Percentiles rank a stretch among this genome's conserved stretches.
Conservation (phyloP, 257 asterid genomes). For the Mentha longifolia region DNA sequence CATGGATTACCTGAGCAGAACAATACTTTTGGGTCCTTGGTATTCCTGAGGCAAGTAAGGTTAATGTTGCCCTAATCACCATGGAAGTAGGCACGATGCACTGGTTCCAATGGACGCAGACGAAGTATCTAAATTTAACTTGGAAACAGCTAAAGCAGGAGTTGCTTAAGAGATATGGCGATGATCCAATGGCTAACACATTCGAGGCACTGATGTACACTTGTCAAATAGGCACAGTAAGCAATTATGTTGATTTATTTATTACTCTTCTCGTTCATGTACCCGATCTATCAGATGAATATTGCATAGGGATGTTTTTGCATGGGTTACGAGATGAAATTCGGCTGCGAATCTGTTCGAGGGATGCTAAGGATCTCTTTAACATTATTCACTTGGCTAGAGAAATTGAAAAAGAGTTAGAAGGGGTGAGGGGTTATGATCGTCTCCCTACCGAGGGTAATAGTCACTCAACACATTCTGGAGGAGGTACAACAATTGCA, state of each 20-base stretch:
- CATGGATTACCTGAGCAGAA: not conserved
- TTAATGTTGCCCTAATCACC: not conserved
- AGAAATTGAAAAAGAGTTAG: no score
- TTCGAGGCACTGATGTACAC: slow-evolving; percentile 8
- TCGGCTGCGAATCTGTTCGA: no score
- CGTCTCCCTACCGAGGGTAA: no score
- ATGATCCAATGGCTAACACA: not conserved
- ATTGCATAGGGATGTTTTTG: no score
- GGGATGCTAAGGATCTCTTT: no score
- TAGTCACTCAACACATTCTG: no score
- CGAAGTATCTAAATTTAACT: not conserved
- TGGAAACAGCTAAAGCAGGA: not conserved
- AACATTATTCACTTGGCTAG: no score
- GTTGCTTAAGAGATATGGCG: not conserved
- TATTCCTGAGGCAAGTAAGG: not conserved
- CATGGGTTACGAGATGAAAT: no score
- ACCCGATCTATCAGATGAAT: no score
- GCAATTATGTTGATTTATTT: not conserved
- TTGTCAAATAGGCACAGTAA: not conserved
- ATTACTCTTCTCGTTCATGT: not conserved
- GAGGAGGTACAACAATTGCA: no score
- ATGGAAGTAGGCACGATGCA: not conserved
- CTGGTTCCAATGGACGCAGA: not conserved
- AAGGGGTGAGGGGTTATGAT: no score
- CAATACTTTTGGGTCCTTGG: not conserved